Base-by-base conservation (phyloP, 495 filamentous ascomycete genomes). In the Aspergillus incahuasiensis region DNA sequence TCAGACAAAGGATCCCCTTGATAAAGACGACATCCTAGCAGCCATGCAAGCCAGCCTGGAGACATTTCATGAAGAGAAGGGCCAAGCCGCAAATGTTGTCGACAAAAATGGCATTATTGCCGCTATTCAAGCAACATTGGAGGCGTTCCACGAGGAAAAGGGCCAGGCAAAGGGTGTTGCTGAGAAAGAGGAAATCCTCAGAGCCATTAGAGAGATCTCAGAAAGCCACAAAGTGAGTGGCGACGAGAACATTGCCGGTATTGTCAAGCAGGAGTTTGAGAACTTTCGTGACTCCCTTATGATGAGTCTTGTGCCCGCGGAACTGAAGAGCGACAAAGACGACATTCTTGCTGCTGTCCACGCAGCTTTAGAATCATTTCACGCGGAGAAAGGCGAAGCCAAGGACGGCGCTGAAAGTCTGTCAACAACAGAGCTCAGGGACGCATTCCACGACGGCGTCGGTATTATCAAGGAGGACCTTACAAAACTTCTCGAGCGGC, bases 381-480 rank as follows among this genome's bases (percentile, higher is more conserved):
- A 85, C 3, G 80, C 82, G 4, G 88, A 94, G 56, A 76, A 87
- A 30, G 75, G 79, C 59, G 60, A 78, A 60, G 61, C 74, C 38
- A 74, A 74, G 18, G 82, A 86, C 54, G 74, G 72, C 28, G 74
- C 68, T 12, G 85, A 88, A 30, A 83, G 74, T 45, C 71, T 83
- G 21, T 81, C 86, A 2, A 79, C 81, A 15, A 86, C 86, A 12
- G 82, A 92, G 63, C 79, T 95, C 16, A 77, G 95, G 1, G 89
- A 95, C 66, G 86, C 87, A 5, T 74, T 97, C 52, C 86, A 91
- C 48, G 89, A 95, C 42, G 90, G 90, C 16, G 81, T 96, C 6
- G 85, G 85, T 45, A 79, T 81, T 3, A 79, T 97, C 30, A 82
- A 85, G 9, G 69, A 75, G 11, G 88, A 91, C 62, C 75, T 97